Conservation (phyloP, 441 rosid species). For the Geranium incanum region DNA sequence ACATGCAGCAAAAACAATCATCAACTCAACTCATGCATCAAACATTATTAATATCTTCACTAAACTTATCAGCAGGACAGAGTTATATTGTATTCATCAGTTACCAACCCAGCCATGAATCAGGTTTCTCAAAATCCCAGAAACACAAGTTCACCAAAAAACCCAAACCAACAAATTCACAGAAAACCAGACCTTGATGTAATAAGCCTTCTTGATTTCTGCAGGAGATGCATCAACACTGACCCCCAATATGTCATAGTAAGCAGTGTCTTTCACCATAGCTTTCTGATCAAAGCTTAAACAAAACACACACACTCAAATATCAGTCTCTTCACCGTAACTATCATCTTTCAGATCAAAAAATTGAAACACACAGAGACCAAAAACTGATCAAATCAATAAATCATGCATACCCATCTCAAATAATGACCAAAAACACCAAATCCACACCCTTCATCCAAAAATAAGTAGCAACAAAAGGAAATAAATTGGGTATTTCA, state of each 20-base stretch:
- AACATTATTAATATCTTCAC: background rate
- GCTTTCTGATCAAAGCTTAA: constrained; percentile 10
- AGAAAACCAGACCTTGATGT: constrained; percentile 47
- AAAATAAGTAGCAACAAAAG: background rate
- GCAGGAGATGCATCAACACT: constrained; percentile 61
- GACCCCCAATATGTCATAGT: constrained; percentile 69
- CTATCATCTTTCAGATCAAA: too few species aligned
- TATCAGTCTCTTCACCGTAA: background rate
- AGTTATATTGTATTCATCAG: background rate
- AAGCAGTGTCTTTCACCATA: constrained; percentile 63
- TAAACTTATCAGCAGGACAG: background rate
- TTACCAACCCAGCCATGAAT: background rate
- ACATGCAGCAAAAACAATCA: background rate
- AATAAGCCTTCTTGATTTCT: constrained; percentile 92
- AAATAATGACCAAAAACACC: background rate
- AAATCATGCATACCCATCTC: background rate
- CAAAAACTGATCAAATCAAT: background rate
- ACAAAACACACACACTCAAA: constrained; percentile 14
- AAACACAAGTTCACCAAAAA: background rate
- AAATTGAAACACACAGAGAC: background rate
- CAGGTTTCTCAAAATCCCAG: background rate
- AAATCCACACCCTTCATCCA: background rate
- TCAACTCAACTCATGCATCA: background rate
- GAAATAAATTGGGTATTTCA: background rate
- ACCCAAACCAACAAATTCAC: background rate